Conservation (phyloP, 208 protist genomes). For the Porcisia hertigi region DNA sequence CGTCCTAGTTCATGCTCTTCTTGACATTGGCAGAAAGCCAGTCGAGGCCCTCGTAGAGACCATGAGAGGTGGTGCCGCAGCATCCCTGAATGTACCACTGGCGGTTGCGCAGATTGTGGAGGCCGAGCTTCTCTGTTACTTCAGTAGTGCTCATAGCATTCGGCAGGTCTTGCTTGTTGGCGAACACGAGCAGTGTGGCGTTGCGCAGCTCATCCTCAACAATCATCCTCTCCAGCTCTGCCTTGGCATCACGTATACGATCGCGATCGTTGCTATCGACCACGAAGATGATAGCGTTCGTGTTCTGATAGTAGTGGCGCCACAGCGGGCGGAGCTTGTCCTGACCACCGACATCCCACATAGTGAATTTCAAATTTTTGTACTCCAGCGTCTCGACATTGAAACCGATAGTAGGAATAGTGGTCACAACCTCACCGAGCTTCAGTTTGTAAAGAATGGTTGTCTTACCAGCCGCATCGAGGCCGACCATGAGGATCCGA, state of each 20-base stretch:
- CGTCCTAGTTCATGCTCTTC: conserved; percentile 64
- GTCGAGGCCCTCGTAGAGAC: conserved; percentile 93
- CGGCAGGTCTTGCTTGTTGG: conserved; percentile 99
- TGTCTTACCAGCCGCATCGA: conserved; percentile 98
- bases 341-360: conserved; percentile 97
- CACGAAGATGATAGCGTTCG: conserved; percentile 97
- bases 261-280: conserved; percentile 97
- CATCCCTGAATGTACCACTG: conserved; percentile 94
- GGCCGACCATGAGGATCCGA: conserved; percentile 97
- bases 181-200: conserved; percentile 96
- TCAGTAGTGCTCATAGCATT: conserved; percentile 97
- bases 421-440: conserved; percentile 94
- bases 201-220: conserved; percentile 97
- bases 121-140: conserved; percentile 96
- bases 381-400: conserved; percentile 98
- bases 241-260: conserved; percentile 87
- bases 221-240: conserved; percentile 97
- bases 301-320: conserved; percentile 97
- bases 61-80: conserved; percentile 91
- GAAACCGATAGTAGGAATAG: conserved; percentile 97
- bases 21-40: conserved; percentile 91
- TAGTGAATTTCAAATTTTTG: conserved; percentile 97
- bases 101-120: conserved; percentile 92
- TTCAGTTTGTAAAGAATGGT: conserved; percentile 98
- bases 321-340: conserved; percentile 96